phyloP scores from a whole-genome alignment of 108 stramenopile species.

The Nannochloropsis salina region DNA sequence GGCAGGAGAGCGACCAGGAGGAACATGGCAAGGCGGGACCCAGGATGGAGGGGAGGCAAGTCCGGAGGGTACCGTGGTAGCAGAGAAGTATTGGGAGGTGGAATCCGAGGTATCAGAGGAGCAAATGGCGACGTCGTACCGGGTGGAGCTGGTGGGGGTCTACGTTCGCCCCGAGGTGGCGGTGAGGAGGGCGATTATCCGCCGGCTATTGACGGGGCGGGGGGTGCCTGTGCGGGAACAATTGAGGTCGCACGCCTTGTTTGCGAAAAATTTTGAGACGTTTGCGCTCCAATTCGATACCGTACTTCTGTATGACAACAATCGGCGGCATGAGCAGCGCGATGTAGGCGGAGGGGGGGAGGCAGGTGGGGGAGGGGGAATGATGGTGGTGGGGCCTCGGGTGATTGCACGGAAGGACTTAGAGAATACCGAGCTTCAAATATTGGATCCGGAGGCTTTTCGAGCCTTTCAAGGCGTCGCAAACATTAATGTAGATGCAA shows the following conservation, averaged over 20 bases:
- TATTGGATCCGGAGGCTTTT: neutral
- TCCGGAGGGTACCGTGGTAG: neutral
- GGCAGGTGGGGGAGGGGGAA: neutral
- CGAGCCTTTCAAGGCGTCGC: neutral
- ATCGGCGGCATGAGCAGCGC: neutral
- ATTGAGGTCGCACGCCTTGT: neutral
- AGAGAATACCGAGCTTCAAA: neutral
- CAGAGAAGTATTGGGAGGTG: neutral
- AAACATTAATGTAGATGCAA: neutral
- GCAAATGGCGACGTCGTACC: neutral
- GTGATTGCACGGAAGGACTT: neutral
- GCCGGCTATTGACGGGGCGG: neutral
- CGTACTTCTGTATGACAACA: neutral
- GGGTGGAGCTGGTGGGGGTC: neutral
- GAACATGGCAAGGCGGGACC: no score
- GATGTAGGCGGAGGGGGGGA: neutral
- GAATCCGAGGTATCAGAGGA: neutral
- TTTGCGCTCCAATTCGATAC: neutral
- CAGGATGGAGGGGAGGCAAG: neutral
- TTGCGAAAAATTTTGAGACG: neutral
- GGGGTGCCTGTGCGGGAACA: conserved; percentile 2
- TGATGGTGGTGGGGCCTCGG: neutral
- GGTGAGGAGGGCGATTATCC: neutral
- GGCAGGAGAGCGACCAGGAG: neutral
- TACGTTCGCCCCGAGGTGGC: neutral